Evolutionary conservation across 78 protist species (phyloP), one percentile per base, ranked within the genome.

Genomic region (Dictyostelium intermedium): DNA sequence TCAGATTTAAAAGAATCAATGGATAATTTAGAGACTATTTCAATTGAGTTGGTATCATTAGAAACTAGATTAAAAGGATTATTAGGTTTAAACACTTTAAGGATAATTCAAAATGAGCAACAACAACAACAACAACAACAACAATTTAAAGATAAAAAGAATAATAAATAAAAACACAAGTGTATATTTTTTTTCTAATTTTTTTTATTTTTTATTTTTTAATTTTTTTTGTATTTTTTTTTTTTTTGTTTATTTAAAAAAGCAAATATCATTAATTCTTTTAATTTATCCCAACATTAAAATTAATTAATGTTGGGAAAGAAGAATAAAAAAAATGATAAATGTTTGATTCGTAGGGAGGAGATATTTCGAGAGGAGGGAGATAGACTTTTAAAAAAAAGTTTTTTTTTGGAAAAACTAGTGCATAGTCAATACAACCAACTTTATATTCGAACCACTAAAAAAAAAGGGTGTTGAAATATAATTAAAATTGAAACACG

Each of bases 51-150:
- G 18, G 20, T 66, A 27, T n/a, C 20, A 66, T 66, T 76, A 1
- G 84, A 86, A 60, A 86, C 92, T 0, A 86, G 84, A 77, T 14
- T 86, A 41, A 86, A 60, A 66, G 74, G 74, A 66, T 27, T 66
- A 66, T 10, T 27, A 27, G 74, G 39, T 8, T 66, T 66, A 66
- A 66, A 66, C 10, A 66, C 74, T 10, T 66, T 66, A 66, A 66
- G 18, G 27, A 66, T 66, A 66, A 66, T 66, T 27, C 74, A 66
- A 66, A 66, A n/a, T 25, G 74, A 66, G n/a, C n/a, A n/a, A n/a
- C n/a, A n/a, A 3, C 34, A 61, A 61, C 23, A n/a, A 53, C 10
- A 53, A 53, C 63, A 53, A 61, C 72, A 61, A 27, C 27, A 20
- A 20, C 74, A 25, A 66, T 27, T n/a, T 11, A 27, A 27, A 27